Evolutionary conservation across 345 rosid genomes (phyloP).

Genomic region (Melastoma malabathricum): DNA sequence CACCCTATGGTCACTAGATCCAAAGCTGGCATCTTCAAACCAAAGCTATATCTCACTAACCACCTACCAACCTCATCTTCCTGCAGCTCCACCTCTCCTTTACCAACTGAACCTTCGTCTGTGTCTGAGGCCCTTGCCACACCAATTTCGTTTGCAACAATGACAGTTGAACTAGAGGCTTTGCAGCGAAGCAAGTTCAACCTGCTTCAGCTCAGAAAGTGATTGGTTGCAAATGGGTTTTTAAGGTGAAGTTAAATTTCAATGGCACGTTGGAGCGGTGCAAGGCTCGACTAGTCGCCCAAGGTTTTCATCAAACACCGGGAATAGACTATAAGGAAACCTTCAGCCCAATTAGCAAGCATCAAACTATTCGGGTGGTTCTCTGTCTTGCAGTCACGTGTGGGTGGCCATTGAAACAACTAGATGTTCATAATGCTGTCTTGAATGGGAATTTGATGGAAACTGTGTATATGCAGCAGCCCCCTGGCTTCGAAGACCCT

Average conservation of each 20-base stretch:
- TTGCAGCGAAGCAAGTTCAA: neutral
- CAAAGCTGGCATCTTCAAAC: neutral
- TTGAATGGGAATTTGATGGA: conserved; percentile 4
- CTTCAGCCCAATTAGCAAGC: neutral
- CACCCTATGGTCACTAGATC: conserved; percentile 2
- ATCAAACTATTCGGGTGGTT: neutral
- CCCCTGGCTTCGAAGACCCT: neutral
- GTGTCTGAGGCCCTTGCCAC: neutral
- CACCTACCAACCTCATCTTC: neutral
- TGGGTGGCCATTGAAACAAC: neutral
- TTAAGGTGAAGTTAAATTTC: neutral
- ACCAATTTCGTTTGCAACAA: neutral
- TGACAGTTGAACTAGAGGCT: neutral
- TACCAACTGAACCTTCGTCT: neutral
- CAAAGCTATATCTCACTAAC: neutral
- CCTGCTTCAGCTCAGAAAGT: neutral
- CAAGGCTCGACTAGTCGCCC: neutral
- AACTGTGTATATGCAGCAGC: conserved; percentile 1
- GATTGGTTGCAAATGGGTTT: neutral
- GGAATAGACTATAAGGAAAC: conserved; percentile 1
- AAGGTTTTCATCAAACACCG: neutral
- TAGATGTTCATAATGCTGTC: conserved; percentile 4
- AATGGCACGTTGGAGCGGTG: neutral
- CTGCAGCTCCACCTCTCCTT: no score
- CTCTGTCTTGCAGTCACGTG: neutral